These are phyloP conservation scores for Gossypium longicalyx DNA, from an alignment of 345 rosid species.

Conservation along the genomic window DNA sequence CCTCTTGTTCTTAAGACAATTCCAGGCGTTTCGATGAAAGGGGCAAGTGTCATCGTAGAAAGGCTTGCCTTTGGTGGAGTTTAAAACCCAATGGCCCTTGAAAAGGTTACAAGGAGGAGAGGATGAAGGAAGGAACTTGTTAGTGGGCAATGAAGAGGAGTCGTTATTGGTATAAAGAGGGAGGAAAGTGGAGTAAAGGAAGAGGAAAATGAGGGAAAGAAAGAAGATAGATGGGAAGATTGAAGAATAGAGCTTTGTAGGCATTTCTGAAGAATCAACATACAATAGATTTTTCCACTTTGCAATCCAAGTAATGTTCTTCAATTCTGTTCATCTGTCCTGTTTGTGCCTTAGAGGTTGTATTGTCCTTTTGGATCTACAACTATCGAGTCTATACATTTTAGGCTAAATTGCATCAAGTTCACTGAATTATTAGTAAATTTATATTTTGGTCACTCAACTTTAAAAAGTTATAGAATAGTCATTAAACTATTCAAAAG, in stretches of 20 bases:
- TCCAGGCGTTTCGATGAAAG: slow-evolving; percentile 91
- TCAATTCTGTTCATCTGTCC: background rate
- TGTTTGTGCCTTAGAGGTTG: background rate
- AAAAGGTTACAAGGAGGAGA: slow-evolving; percentile 61
- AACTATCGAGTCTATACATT: no score
- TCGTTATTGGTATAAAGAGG: slow-evolving; percentile 17
- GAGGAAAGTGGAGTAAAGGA: slow-evolving; percentile 43
- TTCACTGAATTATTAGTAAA: no score
- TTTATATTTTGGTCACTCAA: no score
- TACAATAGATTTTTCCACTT: background rate
- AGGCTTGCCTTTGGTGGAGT: slow-evolving; percentile 32
- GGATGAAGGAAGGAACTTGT: slow-evolving; percentile 18
- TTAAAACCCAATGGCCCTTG: slow-evolving; percentile 62
- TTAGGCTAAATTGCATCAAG: background rate
- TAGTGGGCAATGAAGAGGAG: slow-evolving; percentile 10
- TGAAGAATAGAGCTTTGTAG: slow-evolving; percentile 47
- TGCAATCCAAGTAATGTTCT: background rate
- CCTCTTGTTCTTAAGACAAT: slow-evolving; percentile 66
- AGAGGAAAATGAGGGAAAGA: slow-evolving; percentile 49
- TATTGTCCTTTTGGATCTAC: background rate
- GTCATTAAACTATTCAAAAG: no score
- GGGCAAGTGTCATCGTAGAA: slow-evolving; percentile 81
- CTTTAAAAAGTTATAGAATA: no score
- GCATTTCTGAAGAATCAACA: slow-evolving; percentile 27
- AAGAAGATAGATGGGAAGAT: slow-evolving; percentile 43